A percentile compares a stretch with the other conserved stretches of the same genome.
These are phyloP conservation scores for Botrytis byssoidea DNA, from an alignment of 2,329 filamentous ascomycete genomes.

Conservation along the genomic window DNA sequence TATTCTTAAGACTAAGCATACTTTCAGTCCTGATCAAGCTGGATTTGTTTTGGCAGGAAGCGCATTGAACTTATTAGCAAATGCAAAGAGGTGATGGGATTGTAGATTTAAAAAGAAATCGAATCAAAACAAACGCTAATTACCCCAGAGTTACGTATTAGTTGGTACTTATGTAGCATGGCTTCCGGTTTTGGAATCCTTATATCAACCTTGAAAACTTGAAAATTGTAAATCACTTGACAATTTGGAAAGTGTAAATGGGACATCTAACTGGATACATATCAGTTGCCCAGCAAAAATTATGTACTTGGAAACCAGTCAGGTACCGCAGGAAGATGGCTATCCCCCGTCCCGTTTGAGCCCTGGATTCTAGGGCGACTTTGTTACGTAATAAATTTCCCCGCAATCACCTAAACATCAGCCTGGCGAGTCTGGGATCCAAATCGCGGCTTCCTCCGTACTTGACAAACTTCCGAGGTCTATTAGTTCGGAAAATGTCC, in stretches of 20 bases:
- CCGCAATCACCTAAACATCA: background rate
- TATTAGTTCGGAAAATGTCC: background rate
- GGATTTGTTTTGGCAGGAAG: conserved; percentile 91
- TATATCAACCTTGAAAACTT: background rate
- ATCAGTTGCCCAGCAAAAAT: background rate
- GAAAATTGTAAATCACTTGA: background rate
- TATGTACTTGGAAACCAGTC: background rate
- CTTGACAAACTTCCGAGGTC: no score
- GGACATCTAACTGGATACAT: background rate
- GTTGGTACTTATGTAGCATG: background rate
- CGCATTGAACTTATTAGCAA: conserved; percentile 85
- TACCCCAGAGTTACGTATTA: background rate
- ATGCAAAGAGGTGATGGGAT: conserved; percentile 42
- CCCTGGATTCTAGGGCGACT: background rate
- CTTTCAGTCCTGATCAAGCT: conserved; percentile 85
- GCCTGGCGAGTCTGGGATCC: background rate
- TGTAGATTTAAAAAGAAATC: background rate
- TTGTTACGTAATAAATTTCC: background rate
- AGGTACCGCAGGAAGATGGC: background rate
- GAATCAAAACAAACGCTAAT: background rate
- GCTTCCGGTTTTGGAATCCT: background rate
- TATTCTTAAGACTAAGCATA: conserved; percentile 77
- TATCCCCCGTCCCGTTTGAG: background rate
- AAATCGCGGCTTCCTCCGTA: background rate
- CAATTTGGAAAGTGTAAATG: background rate